Evolutionary conservation across 768 basidiomycete genomes (phyloP), one percentile per base, ranked within the genome.

Genomic region (Boletus tylopilopsis): DNA sequence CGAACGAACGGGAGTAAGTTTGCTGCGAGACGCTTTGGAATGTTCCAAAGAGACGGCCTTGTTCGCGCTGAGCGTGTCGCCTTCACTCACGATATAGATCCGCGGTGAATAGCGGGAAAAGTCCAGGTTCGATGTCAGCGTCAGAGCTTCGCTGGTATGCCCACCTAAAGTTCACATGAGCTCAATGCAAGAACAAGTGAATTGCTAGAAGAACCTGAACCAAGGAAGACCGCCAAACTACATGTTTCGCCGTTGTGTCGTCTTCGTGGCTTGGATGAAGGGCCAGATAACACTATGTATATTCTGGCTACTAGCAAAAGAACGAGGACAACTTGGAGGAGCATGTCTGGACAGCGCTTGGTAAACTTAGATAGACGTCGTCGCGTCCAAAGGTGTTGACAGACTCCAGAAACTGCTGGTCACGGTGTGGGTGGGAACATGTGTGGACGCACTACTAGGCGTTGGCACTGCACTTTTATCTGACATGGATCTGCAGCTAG

Each of bases 111-210:
- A 98, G 36, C 87, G 81, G 12, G 71, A 61, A 51, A 87, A 85
- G 63, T 94, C 83, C 22, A 99, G 68, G 12, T 83, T 71, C 3
- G 85, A 85, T 23, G 89, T 48, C 23, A 97, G 74, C 29, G 76
- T 73, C 54, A 95, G 68, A 36, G 85, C 87, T 73, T 99, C 96
- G 53, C 79, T 83, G 15, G 94, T 96, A 70, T 99, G 96, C 0
- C 96, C 96, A 38, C 96, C 95, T 97, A 63, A 29, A 25, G 42
- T 50, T 32, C 40, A 45, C 46, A 51, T 55, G 45, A 55, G 48
- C 35, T 53, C 37, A 24, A 30, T 43, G 15, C 34, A 49, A 23
- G 22, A 19, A 22, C 23, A 27, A 45, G 50, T 51, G 39, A 39
- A 24, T 38, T 46, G 18, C 44, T 42, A 25, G 45, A 68, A 75